Conservation (phyloP, 2,329 filamentous ascomycete species). For the Xylaria sp. region DNA sequence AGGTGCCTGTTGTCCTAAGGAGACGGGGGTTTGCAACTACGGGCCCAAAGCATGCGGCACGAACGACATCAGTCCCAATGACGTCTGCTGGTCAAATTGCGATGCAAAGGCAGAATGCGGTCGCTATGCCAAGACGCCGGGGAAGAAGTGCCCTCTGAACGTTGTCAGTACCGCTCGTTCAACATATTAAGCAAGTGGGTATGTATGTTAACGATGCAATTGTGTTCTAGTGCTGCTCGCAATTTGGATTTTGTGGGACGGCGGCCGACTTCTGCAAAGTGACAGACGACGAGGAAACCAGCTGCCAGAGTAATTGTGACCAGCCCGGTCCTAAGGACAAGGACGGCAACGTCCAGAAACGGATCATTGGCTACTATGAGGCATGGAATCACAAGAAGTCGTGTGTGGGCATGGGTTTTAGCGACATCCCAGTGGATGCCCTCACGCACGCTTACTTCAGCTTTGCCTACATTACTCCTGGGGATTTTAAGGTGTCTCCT, state of each 20-base stretch:
- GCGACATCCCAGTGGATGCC: background rate
- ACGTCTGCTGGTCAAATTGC: constrained; percentile 41
- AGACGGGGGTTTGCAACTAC: constrained; percentile 9
- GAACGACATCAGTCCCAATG: constrained; percentile 33
- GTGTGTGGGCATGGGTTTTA: background rate
- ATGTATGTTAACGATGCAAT: too few relatives aligned
- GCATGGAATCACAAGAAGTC: background rate
- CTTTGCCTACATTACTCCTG: background rate
- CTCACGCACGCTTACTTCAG: background rate
- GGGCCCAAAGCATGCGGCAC: constrained; percentile 33
- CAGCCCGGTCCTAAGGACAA: background rate
- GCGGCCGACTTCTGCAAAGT: background rate
- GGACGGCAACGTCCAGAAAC: background rate
- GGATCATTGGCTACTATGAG: background rate
- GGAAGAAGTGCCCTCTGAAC: too few relatives aligned
- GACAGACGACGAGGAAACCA: background rate
- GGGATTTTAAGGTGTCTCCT: background rate
- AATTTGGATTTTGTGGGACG: background rate
- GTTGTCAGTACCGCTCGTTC: too few relatives aligned
- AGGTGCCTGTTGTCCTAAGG: constrained; percentile 23
- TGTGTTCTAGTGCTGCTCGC: background rate
- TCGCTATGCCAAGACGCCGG: too few relatives aligned
- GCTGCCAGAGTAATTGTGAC: background rate
- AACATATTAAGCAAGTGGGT: too few relatives aligned
- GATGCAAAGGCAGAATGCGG: too few relatives aligned